These are phyloP conservation scores for Butyriboletus loyo DNA, from an alignment of 768 basidiomycete species.

Conservation along the genomic window DNA sequence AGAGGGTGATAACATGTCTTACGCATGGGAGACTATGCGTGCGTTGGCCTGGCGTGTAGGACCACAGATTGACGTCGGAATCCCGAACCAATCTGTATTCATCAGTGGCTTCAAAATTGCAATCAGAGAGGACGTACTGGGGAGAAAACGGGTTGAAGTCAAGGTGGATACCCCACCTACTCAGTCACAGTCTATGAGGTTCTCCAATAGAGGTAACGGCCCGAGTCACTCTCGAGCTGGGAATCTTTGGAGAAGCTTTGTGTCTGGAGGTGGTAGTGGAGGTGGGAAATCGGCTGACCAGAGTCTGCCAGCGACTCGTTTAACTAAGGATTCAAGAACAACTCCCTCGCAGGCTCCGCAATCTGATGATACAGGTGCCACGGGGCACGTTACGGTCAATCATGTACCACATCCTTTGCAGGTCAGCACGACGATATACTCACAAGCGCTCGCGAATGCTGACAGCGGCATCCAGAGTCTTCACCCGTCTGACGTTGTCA, in stretches of 20 bases:
- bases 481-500: constrained; percentile 16
- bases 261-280: neutral
- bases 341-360: neutral
- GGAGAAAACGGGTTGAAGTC: constrained; percentile 1
- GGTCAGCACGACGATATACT: neutral
- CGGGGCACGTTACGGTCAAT: neutral
- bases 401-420: constrained; percentile 1
- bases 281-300: neutral
- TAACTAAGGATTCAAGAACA: neutral
- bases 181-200: neutral
- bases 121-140: neutral
- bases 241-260: constrained; percentile 1
- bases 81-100: constrained; percentile 22
- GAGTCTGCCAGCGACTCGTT: neutral
- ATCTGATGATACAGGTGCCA: neutral
- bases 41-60: constrained; percentile 9
- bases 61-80: neutral
- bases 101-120: constrained; percentile 24
- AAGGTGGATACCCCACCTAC: neutral
- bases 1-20: constrained; percentile 6
- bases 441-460: neutral
- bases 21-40: constrained; percentile 14
- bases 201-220: neutral
- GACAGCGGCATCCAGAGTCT: neutral
- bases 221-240: neutral